Percentiles rank a stretch among this genome's conserved stretches.
Conservation (phyloP, 306 rosid genomes). For the Castanopsis chinensis region DNA sequence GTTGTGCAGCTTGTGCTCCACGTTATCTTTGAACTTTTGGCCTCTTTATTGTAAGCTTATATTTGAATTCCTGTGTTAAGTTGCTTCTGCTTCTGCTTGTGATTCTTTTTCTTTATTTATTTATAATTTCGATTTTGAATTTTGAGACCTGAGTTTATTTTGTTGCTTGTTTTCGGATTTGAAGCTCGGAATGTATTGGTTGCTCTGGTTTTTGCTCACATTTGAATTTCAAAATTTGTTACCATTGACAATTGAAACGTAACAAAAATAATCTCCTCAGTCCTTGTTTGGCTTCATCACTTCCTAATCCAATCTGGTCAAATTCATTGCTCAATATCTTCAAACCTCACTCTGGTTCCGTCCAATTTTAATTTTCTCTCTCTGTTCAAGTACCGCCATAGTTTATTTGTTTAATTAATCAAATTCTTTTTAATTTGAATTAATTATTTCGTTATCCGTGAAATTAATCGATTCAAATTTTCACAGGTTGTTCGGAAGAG, state of each 20-base stretch:
- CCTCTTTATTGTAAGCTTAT: background rate
- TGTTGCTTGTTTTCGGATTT: background rate
- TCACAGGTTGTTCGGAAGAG: constrained; percentile 61
- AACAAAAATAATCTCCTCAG: background rate
- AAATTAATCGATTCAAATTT: background rate
- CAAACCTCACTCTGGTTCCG: background rate
- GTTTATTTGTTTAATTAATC: background rate
- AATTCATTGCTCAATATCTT: background rate
- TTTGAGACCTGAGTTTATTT: background rate
- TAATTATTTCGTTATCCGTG: background rate
- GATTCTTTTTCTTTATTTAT: background rate
- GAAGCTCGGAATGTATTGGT: background rate
- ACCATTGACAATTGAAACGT: background rate
- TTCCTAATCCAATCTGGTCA: background rate
- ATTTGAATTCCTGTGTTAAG: background rate
- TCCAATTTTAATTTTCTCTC: background rate
- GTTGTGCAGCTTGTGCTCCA: background rate
- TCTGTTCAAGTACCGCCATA: background rate
- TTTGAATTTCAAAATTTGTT: background rate
- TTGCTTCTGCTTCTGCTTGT: background rate
- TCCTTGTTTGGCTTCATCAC: background rate
- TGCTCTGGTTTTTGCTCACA: background rate
- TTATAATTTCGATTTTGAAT: background rate
- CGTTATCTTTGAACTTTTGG: background rate
- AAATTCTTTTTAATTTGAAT: background rate